Evolutionary conservation across 768 basidiomycete genomes (phyloP).

Genomic region (Serendipita indica): DNA sequence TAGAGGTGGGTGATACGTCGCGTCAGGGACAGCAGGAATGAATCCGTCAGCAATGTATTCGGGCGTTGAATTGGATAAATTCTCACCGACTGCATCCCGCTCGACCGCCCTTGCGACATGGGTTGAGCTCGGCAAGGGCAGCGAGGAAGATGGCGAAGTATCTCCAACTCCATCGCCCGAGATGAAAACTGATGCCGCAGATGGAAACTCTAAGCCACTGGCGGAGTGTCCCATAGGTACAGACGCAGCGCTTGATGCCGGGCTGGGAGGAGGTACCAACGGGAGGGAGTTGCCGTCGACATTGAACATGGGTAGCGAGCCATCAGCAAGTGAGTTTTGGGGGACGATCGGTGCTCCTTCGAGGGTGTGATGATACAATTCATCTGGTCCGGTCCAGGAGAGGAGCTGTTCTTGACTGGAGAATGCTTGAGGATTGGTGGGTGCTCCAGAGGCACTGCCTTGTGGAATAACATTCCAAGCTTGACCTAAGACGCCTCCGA

Average conservation of each 20-base stretch:
- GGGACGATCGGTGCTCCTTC: not conserved
- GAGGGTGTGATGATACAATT: not conserved
- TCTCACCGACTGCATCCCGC: not conserved
- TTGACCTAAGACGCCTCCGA: not conserved
- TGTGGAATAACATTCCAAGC: not conserved
- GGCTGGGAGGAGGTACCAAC: not conserved
- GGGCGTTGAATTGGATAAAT: not conserved
- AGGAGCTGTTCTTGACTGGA: not conserved
- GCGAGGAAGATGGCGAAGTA: not conserved
- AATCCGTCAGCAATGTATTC: not conserved
- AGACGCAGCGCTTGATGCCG: not conserved
- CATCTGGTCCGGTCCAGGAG: not conserved
- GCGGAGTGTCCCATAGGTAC: not conserved
- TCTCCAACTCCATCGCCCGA: not conserved
- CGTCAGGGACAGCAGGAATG: not conserved
- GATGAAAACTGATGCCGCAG: not conserved
- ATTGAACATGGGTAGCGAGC: not conserved
- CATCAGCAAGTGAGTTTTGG: not conserved
- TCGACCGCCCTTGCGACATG: not conserved
- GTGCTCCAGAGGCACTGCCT: not conserved
- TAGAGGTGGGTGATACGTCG: not conserved
- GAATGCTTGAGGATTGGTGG: not conserved
- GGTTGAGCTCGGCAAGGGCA: not conserved
- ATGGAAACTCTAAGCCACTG: not conserved
- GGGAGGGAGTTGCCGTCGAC: not conserved